Conservation (phyloP, 345 rosid genomes). For the Gossypium thurberi region DNA sequence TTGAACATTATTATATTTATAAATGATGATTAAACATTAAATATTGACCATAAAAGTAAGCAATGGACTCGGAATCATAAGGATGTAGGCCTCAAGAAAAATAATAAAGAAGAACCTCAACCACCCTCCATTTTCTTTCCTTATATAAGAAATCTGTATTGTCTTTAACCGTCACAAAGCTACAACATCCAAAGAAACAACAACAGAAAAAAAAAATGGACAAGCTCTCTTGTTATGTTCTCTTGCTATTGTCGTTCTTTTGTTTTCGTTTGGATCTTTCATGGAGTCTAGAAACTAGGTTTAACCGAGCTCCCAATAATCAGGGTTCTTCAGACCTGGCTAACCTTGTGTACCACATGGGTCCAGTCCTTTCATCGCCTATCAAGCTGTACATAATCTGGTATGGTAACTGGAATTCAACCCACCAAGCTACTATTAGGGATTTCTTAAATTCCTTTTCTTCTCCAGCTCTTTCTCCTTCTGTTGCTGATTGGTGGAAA, state of each 20-base stretch:
- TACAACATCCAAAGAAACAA: slow-evolving; percentile 6
- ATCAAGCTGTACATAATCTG: slow-evolving; percentile 46
- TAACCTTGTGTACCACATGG: slow-evolving; percentile 55
- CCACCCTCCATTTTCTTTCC: slow-evolving; percentile 1
- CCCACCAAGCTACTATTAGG: slow-evolving; percentile 44
- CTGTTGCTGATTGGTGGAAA: slow-evolving; percentile 63
- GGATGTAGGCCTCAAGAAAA: slow-evolving; percentile 7
- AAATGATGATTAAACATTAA: too few relatives aligned
- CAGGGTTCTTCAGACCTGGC: slow-evolving; percentile 50
- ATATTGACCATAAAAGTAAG: too few relatives aligned
- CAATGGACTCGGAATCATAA: too few relatives aligned
- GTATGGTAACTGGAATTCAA: slow-evolving; percentile 57
- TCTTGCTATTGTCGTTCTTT: slow-evolving; percentile 18
- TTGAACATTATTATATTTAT: too few relatives aligned
- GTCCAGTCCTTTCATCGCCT: slow-evolving; percentile 55
- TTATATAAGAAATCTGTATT: slow-evolving; percentile 15
- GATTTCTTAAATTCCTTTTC: slow-evolving; percentile 59
- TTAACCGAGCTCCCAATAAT: slow-evolving; percentile 31
- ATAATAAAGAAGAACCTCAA: slow-evolving; percentile 19
- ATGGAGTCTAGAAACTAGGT: slow-evolving; percentile 18
- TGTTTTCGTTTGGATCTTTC: slow-evolving; percentile 15
- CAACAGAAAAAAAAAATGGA: slow-evolving; percentile 6
- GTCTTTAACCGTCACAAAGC: not conserved
- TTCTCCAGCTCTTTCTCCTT: slow-evolving; percentile 36
- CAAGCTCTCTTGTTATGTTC: slow-evolving; percentile 10